These are phyloP conservation scores for Ophiorrhiza pumila DNA, from an alignment of 257 asterid species.

Conservation along the genomic window DNA sequence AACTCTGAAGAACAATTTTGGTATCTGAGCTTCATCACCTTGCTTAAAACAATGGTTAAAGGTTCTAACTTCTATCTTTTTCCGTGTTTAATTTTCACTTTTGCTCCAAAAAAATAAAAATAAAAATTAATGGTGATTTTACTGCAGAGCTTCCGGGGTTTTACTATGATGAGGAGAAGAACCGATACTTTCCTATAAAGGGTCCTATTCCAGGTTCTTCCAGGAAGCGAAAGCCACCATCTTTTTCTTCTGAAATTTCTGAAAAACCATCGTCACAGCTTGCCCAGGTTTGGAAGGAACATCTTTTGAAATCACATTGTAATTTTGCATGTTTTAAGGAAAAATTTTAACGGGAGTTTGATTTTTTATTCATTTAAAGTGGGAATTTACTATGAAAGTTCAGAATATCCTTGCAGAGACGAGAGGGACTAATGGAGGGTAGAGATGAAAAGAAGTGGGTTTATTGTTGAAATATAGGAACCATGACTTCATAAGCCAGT, in stretches of 20 bases:
- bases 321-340: too few relatives aligned
- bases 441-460: too few relatives aligned
- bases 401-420: not conserved
- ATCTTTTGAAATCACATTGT: too few relatives aligned
- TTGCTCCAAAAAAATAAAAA: too few relatives aligned
- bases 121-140: too few relatives aligned
- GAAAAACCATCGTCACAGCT: slow-evolving; percentile 1
- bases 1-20: not conserved
- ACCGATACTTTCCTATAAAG: slow-evolving; percentile 72
- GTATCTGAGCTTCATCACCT: not conserved
- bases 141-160: slow-evolving; percentile 82
- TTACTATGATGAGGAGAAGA: slow-evolving; percentile 75
- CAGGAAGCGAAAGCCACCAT: slow-evolving; percentile 44
- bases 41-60: slow-evolving; percentile 7
- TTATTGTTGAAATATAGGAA: not conserved
- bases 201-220: slow-evolving; percentile 91
- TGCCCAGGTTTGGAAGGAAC: too few relatives aligned
- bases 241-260: slow-evolving; percentile 1
- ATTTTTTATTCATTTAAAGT: not conserved
- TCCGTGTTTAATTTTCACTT: not conserved
- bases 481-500: not conserved
- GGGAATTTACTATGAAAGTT: not conserved
- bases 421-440: not conserved
- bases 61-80: slow-evolving; percentile 3
- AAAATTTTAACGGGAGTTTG: not conserved